Conservation (phyloP, 768 basidiomycete genomes). For the Tylopilus vinaceipallidus region DNA sequence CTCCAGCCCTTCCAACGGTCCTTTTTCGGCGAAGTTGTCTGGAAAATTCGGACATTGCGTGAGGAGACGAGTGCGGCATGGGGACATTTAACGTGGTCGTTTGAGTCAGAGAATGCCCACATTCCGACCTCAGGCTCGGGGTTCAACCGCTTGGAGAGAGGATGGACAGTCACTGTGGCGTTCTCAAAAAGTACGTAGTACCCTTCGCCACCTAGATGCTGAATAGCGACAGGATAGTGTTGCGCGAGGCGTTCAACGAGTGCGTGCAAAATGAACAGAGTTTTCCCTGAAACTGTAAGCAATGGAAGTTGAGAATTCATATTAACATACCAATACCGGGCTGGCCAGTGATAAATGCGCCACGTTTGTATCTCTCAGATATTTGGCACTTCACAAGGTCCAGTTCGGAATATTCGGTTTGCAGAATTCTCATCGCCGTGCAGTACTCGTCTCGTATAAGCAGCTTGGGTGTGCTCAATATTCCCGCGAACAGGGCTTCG, state of each 20-base stretch:
- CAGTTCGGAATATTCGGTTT: constrained; percentile 2
- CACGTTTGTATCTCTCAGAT: not conserved
- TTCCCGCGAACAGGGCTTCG: too few species aligned
- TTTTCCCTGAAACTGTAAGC: not conserved
- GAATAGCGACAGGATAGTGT: not conserved
- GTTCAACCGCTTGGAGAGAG: rapidly evolving
- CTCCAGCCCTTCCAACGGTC: not conserved
- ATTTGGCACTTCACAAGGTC: not conserved
- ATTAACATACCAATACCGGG: constrained; percentile 2
- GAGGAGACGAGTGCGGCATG: rapidly evolving
- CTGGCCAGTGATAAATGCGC: constrained; percentile 1
- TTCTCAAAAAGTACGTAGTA: not conserved
- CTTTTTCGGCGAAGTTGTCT: not conserved
- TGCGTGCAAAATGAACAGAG: not conserved
- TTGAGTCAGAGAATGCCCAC: constrained; percentile 4
- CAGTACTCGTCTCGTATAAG: too few species aligned
- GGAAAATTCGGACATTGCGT: too few species aligned
- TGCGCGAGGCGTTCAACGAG: too few species aligned
- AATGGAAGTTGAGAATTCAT: too few species aligned
- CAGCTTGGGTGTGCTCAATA: too few species aligned
- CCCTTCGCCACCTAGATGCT: not conserved
- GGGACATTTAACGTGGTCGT: not conserved
- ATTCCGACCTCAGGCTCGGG: rapidly evolving
- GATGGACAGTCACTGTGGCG: not conserved
- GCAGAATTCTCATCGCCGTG: too few species aligned